Percentiles rank a stretch among this genome's conserved stretches.
Conservation (phyloP, 345 rosid genomes). For the Iberis pinnata region DNA sequence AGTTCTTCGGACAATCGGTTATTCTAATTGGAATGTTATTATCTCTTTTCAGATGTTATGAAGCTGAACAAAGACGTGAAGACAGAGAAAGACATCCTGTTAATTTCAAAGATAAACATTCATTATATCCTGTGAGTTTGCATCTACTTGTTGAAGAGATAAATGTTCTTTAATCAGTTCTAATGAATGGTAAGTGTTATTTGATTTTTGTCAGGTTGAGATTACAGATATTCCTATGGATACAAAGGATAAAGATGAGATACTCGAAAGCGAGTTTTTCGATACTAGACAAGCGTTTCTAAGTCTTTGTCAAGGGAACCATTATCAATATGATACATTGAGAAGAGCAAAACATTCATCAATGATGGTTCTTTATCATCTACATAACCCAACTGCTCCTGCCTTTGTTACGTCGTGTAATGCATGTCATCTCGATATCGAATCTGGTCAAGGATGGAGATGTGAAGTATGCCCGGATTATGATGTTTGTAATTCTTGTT, state of each 20-base stretch:
- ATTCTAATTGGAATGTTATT: too few relatives aligned
- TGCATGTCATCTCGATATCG: conserved; percentile 84
- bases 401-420: conserved; percentile 95
- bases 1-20: too few relatives aligned
- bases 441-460: conserved; percentile 99
- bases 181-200: conserved; percentile 13
- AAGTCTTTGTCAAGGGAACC: conserved; percentile 99
- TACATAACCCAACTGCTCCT: conserved; percentile 99
- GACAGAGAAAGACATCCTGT: conserved; percentile 90
- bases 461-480: conserved; percentile 98
- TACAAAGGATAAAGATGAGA: conserved; percentile 93
- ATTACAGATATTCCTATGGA: conserved; percentile 66
- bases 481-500: conserved; percentile 87
- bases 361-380: conserved; percentile 99
- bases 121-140: conserved; percentile 66
- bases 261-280: conserved; percentile 97
- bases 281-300: conserved; percentile 98
- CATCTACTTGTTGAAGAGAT: conserved; percentile 14
- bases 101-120: conserved; percentile 75
- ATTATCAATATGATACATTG: conserved; percentile 95
- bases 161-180: not conserved
- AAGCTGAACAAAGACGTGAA: conserved; percentile 77
- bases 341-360: conserved; percentile 99
- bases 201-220: conserved; percentile 50
- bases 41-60: conserved; percentile 62